Evolutionary conservation across 345 rosid genomes (phyloP), one percentile per base, ranked within the genome.

Genomic region (Linum trigynum): DNA sequence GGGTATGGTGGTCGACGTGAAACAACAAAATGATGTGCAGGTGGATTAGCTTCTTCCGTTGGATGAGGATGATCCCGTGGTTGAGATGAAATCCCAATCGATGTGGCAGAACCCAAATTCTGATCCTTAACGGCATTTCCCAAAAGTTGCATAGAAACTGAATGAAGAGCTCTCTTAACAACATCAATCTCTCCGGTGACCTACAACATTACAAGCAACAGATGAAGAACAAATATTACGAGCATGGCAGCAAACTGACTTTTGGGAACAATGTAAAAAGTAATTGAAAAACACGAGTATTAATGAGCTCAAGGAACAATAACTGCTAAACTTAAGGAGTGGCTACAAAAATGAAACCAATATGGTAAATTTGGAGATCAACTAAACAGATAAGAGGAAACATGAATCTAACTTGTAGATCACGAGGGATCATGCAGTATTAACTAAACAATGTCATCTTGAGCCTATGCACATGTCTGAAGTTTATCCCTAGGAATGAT

Each of bases 401-500:
- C 32, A 23, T 23, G 53, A 48, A 10, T 48, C 9, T 6, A 10
- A 4, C 11, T 16, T 6, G 38, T 57, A n/a, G 32, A 23, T 23
- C 32, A 57, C 6, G 35, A 57, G 5, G 16, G 16, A 57, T 57
- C 8, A 57, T n/a, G 23, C 32, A 37, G 14, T 8, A 48, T 56
- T 71, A 86, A 91, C 90, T 84, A 88, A 70, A 84, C 84, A 55
- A 88, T 62, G 60, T 84, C 88, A 76, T 88, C 86, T 36, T 77
- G 71, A 66, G 77, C 70, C 58, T 77, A 79, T 63, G 82, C 82
- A 77, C 82, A 81, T 0, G 8, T 6, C 58, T 90, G 91, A 67
- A 80, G 82, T 69, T 84, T 78, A 75, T 88, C 89, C 77, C 82
- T 80, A 0, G 90, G 83, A 74, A 86, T 82, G 71, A 88, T 73